Base-by-base conservation (phyloP, 148 eudicot species). In the Agrostemma githago region DNA sequence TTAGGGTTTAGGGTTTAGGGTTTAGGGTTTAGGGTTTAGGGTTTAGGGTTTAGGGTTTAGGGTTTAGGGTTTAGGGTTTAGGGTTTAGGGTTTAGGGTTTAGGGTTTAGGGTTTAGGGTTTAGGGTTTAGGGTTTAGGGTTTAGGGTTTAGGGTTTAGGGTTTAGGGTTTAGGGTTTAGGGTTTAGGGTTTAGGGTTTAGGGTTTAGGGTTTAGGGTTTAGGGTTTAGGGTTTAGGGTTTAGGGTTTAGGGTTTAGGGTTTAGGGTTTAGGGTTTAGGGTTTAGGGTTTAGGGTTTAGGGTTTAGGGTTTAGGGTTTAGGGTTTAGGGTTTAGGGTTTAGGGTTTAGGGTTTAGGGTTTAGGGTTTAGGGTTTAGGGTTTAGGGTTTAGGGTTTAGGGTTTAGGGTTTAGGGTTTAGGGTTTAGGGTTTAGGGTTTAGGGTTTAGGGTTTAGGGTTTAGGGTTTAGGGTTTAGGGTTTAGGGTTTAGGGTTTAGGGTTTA, bases 371-470 rank as follows among this genome's bases (percentile, higher is more conserved):
- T 66, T 66, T 9, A 39, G 78, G 78, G 63, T 76, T 66, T 71
- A 39, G 72, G 78, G 72, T 66, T 76, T 67, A 39, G 72, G 78
- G 72, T 66, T 76, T 67, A 56, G 72, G 78, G 65, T 56, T 66
- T 67, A 57, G 66, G 72, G 64, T 67, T 76, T 56, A 38, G 71
- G 77, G 62, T 65, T 74, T 51, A 42, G 73, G 78, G 66, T 67
- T 76, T 56, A 20, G 72, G 78, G 68, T 60, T 76, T 59, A 46
- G 74, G 79, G 75, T 62, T 77, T 71, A 62, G 79, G 79, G 75
- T 77, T 70, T 62, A 62, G 79, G 79, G 75, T 77, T 77, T 63
- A 71, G 79, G 79, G 70, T 77, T 62, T 63, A 62, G 75, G 74
- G 70, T 70, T 70, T 63, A 71, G 74, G 74, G 70, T 77, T 77